Conservation (phyloP, 257 asterid species). For the Solanum neorickii region DNA sequence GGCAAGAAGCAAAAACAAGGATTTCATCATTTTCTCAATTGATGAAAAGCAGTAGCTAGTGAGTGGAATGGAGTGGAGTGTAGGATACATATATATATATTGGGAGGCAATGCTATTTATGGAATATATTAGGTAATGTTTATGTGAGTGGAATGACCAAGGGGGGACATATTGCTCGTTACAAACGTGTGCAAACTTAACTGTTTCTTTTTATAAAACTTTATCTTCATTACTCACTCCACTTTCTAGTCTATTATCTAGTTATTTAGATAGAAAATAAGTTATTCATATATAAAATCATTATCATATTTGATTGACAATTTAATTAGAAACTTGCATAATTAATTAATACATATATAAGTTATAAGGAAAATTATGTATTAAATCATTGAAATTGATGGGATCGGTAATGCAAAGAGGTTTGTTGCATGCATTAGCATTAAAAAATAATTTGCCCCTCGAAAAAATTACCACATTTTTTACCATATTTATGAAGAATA, state of each 20-base stretch:
- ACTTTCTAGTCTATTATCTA: not conserved
- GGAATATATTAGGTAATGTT: not conserved
- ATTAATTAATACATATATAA: no score
- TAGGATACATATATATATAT: not conserved
- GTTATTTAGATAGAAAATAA: not conserved
- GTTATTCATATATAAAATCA: no score
- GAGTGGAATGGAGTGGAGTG: not conserved
- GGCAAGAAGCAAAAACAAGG: not conserved
- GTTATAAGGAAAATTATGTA: no score
- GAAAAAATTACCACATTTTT: no score
- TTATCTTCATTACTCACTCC: not conserved
- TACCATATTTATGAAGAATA: no score
- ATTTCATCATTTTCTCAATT: not conserved
- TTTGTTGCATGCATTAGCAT: no score
- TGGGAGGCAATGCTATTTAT: not conserved
- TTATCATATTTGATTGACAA: no score
- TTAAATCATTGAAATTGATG: no score
- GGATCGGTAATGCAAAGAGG: no score
- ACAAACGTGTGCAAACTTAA: not conserved
- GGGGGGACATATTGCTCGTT: not conserved
- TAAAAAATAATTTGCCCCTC: no score
- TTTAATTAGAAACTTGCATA: no score
- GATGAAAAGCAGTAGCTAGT: not conserved
- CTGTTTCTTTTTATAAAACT: not conserved
- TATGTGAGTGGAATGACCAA: not conserved